Evolutionary conservation across 257 asterid genomes (phyloP).

Genomic region (Solanum clarkiae): DNA sequence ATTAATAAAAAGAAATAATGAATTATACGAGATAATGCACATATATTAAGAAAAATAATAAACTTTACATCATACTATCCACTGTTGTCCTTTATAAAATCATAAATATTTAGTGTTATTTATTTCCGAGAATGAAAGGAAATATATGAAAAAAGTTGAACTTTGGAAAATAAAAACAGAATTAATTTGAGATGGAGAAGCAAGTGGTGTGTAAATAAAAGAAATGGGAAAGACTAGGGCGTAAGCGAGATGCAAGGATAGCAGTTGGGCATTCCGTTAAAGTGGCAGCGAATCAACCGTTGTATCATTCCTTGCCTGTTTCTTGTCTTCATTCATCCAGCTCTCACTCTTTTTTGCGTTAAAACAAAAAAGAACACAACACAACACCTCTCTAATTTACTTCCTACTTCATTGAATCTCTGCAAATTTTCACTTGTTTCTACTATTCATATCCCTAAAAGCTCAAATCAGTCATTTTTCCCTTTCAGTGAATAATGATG

Average conservation of each 20-base stretch:
- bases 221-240: no score
- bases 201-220: no score
- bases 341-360: neutral
- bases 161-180: no score
- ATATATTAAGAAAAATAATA: no score
- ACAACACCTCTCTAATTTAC: neutral
- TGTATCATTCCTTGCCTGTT: neutral
- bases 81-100: no score
- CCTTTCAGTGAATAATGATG: constrained; percentile 40
- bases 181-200: no score
- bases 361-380: neutral
- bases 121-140: no score
- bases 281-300: neutral
- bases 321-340: neutral
- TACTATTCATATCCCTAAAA: neutral
- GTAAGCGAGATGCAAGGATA: neutral
- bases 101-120: no score
- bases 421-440: neutral
- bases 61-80: no score
- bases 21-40: no score
- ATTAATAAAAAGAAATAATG: no score
- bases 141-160: no score
- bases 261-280: neutral
- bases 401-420: neutral
- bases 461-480: neutral